phyloP scores from a whole-genome alignment of 164 flowering plant genomes.

The Kingdonia uniflora region DNA sequence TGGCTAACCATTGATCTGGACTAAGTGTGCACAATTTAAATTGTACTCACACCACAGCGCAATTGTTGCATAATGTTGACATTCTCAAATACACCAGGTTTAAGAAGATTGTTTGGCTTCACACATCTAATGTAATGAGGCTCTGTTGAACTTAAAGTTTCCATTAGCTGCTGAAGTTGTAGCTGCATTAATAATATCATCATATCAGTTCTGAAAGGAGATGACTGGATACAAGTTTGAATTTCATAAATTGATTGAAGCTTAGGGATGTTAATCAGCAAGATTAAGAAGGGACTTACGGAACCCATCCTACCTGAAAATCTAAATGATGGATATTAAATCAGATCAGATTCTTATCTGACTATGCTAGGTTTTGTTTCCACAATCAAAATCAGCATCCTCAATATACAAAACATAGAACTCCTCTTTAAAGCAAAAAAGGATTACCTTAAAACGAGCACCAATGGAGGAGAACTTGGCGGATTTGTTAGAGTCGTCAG shows the following conservation, averaged over 20 bases:
- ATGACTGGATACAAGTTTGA: no score
- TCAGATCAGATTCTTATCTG: no score
- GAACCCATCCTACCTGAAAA: no score
- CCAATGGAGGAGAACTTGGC: slow-evolving; percentile 87
- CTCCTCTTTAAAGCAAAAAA: neutral
- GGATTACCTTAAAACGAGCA: slow-evolving; percentile 72
- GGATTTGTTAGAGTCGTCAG: slow-evolving; percentile 59
- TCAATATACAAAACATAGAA: no score
- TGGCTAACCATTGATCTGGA: no score
- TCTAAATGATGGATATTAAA: no score
- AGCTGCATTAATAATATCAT: slow-evolving; percentile 43
- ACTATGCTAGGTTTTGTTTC: no score
- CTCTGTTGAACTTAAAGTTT: slow-evolving; percentile 68
- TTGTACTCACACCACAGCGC: slow-evolving; percentile 78
- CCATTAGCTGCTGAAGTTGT: slow-evolving; percentile 82
- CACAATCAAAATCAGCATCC: no score
- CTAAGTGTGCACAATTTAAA: neutral
- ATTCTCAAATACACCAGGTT: slow-evolving; percentile 69
- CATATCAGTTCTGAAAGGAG: neutral
- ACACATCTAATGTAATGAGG: slow-evolving; percentile 92
- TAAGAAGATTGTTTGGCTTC: slow-evolving; percentile 68
- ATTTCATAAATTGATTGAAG: no score
- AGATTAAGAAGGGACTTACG: no score
- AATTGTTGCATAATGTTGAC: slow-evolving; percentile 63
- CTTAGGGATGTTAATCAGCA: no score